phyloP scores from a whole-genome alignment of 2,329 filamentous ascomycete genomes.

The Blastomyces silverae region DNA sequence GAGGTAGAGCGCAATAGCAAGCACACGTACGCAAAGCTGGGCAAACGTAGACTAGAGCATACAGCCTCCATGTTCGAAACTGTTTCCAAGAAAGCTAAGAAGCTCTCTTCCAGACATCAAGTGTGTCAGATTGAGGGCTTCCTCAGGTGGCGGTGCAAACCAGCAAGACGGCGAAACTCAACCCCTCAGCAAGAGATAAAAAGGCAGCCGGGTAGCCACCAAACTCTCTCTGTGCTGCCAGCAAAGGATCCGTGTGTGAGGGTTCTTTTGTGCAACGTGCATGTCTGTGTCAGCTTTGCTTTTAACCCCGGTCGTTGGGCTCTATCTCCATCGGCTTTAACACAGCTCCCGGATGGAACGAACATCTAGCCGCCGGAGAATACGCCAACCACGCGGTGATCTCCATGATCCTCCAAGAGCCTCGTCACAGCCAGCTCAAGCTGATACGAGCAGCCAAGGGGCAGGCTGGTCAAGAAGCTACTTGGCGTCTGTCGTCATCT shows the following conservation, averaged over 20 bases:
- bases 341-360: slow-evolving; percentile 20
- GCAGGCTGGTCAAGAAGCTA: not conserved
- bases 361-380: slow-evolving; percentile 22
- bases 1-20: not conserved
- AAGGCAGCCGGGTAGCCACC: not conserved
- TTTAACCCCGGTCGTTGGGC: not conserved
- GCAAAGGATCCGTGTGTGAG: not conserved
- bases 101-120: not conserved
- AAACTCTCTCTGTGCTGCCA: not conserved
- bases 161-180: not conserved
- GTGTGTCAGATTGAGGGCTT: not conserved
- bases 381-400: not conserved
- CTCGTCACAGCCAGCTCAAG: slow-evolving; percentile 14
- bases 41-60: not conserved
- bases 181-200: slow-evolving; percentile 8
- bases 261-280: not conserved
- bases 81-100: slow-evolving; percentile 5
- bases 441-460: not conserved
- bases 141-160: not conserved
- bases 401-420: slow-evolving; percentile 11
- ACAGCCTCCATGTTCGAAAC: not conserved
- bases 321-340: slow-evolving; percentile 9
- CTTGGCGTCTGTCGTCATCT: not conserved
- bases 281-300: slow-evolving; percentile 3
- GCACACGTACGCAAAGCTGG: slow-evolving; percentile 6